Evolutionary conservation across 2,329 filamentous ascomycete species (phyloP).

Genomic region (Xylariaceae sp.): DNA sequence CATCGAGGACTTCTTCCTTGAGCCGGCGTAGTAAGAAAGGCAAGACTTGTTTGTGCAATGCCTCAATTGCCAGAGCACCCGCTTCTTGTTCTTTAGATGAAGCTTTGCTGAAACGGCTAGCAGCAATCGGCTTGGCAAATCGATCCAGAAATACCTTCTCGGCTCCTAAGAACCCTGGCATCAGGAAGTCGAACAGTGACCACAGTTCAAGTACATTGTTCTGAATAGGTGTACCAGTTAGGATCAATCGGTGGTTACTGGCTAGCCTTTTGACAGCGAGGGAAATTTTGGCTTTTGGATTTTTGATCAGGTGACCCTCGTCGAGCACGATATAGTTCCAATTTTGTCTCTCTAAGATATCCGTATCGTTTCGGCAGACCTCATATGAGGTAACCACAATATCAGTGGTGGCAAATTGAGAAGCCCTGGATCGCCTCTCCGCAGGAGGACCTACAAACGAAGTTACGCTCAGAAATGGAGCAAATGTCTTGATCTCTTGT

Average conservation of each 20-base stretch:
- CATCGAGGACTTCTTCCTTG: conserved; percentile 96
- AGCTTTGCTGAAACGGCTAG: conserved; percentile 91
- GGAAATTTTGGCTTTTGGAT: conserved; percentile 93
- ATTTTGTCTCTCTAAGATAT: conserved; percentile 73
- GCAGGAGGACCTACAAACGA: conserved; percentile 87
- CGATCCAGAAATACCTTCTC: conserved; percentile 94
- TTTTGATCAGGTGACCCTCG: conserved; percentile 98
- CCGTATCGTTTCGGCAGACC: conserved; percentile 93
- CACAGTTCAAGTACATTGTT: conserved; percentile 94
- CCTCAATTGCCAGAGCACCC: conserved; percentile 91
- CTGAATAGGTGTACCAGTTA: conserved; percentile 96
- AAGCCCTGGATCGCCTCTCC: conserved; percentile 70
- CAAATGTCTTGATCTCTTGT: conserved; percentile 93
- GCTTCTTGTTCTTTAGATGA: conserved; percentile 98
- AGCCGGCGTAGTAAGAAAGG: conserved; percentile 93
- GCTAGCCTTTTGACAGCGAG: conserved; percentile 83
- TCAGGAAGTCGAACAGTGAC: conserved; percentile 97
- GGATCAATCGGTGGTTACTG: conserved; percentile 91
- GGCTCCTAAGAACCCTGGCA: conserved; percentile 95
- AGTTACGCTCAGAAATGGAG: conserved; percentile 84
- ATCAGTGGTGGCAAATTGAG: conserved; percentile 71
- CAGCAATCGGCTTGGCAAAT: conserved; percentile 91
- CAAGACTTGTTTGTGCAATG: conserved; percentile 96
- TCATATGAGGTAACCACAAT: conserved; percentile 98
- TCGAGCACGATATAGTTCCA: conserved; percentile 99